Conservation (phyloP, 192 early-diverging fungal genomes). For the Podochytrium sp. region DNA sequence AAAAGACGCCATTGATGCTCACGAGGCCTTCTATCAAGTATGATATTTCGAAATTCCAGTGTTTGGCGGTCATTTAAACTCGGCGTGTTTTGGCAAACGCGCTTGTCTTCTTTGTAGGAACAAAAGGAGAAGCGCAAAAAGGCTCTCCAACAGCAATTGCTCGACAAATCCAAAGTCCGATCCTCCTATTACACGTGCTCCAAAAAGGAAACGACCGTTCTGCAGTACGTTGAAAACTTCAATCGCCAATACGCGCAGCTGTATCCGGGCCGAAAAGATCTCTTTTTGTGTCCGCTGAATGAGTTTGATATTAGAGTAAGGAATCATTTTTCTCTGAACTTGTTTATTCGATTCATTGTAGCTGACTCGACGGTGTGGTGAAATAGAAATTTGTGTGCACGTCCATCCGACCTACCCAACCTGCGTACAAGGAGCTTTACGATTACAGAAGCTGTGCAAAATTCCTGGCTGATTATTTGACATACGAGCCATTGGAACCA, state of each 20-base stretch:
- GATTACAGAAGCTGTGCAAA: constrained; percentile 57
- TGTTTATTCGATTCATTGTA: too few relatives aligned
- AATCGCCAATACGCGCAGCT: constrained; percentile 59
- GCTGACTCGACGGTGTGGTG: not conserved
- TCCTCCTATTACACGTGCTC: constrained; percentile 49
- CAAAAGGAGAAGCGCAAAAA: constrained; percentile 35
- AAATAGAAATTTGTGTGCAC: constrained; percentile 63
- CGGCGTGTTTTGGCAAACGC: too few relatives aligned
- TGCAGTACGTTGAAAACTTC: constrained; percentile 63
- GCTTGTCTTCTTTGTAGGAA: too few relatives aligned
- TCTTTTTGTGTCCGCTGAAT: constrained; percentile 50
- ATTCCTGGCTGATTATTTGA: constrained; percentile 60
- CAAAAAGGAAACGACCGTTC: constrained; percentile 48
- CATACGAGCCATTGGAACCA: constrained; percentile 56
- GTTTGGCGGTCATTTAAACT: too few relatives aligned
- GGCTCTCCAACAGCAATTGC: constrained; percentile 30
- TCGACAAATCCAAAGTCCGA: constrained; percentile 49
- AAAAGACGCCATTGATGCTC: too few relatives aligned
- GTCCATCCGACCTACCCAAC: constrained; percentile 56
- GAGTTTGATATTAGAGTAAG: constrained; percentile 58
- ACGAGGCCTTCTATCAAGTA: too few relatives aligned
- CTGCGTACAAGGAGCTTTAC: constrained; percentile 58
- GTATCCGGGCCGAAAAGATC: constrained; percentile 57
- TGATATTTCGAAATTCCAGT: too few relatives aligned
- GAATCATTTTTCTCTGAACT: not conserved